A percentile compares a stretch with the other conserved stretches of the same genome.
These are phyloP conservation scores for Paraphoma chrysanthemicola DNA, from an alignment of 2,329 filamentous ascomycete species.

Conservation along the genomic window DNA sequence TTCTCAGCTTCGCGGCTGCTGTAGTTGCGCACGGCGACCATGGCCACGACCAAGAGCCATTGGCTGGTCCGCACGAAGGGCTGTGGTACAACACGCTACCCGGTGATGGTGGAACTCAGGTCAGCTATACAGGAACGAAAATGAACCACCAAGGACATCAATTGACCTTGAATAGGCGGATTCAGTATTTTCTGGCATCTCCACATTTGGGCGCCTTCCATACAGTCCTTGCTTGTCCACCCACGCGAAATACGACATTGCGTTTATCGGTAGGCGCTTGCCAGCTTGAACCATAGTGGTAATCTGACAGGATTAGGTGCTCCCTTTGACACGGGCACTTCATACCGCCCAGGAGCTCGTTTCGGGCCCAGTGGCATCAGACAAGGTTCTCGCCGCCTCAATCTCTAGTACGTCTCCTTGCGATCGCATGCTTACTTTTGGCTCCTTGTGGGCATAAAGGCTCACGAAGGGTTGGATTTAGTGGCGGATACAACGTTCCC, in stretches of 20 bases:
- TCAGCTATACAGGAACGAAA: slow-evolving; percentile 42
- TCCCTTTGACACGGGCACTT: slow-evolving; percentile 86
- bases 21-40: slow-evolving; percentile 67
- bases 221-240: slow-evolving; percentile 80
- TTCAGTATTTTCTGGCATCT: slow-evolving; percentile 87
- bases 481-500: slow-evolving; percentile 87
- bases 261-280: slow-evolving; percentile 71
- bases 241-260: slow-evolving; percentile 80
- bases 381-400: slow-evolving; percentile 83
- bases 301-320: slow-evolving; percentile 61
- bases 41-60: slow-evolving; percentile 63
- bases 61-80: slow-evolving; percentile 73
- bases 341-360: slow-evolving; percentile 81
- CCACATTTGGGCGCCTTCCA: slow-evolving; percentile 80
- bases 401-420: slow-evolving; percentile 75
- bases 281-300: not conserved
- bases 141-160: not conserved
- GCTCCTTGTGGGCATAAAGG: slow-evolving; percentile 45
- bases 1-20: slow-evolving; percentile 54
- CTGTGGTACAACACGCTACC: slow-evolving; percentile 86
- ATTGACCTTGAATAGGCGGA: slow-evolving; percentile 67
- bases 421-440: slow-evolving; percentile 51
- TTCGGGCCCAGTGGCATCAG: slow-evolving; percentile 86
- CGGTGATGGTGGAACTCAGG: slow-evolving; percentile 84
- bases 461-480: slow-evolving; percentile 62